Percentiles rank a stretch among this genome's conserved stretches.
Evolutionary conservation across 2,329 filamentous ascomycete species (phyloP).

Genomic region (Ramichloridium luteum): DNA sequence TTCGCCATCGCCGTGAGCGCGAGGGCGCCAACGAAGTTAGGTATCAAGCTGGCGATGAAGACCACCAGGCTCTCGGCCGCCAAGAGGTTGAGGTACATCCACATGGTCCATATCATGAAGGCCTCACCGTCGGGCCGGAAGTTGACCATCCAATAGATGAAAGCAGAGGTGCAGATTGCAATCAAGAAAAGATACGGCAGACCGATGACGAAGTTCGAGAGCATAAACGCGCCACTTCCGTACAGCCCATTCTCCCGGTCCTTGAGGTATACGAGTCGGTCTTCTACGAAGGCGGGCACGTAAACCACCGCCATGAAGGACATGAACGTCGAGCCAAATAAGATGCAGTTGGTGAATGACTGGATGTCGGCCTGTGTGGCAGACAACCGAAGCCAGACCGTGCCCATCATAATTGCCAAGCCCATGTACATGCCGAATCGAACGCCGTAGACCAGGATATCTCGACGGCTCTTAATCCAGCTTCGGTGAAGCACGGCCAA

Average conservation of each 20-base stretch:
- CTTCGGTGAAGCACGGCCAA: conserved; percentile 58
- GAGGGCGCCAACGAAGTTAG: conserved; percentile 62
- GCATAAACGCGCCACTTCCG: conserved; percentile 50
- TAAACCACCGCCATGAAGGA: conserved; percentile 51
- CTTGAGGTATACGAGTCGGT: conserved; percentile 55
- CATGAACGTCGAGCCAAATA: conserved; percentile 34
- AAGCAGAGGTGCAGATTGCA: conserved; percentile 55
- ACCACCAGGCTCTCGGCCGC: conserved; percentile 74
- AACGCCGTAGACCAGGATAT: conserved; percentile 66
- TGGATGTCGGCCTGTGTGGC: conserved; percentile 57
- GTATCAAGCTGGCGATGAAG: conserved; percentile 54
- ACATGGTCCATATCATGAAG: conserved; percentile 66
- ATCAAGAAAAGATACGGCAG: conserved; percentile 66
- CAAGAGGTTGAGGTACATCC: conserved; percentile 69
- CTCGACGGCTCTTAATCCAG: conserved; percentile 66
- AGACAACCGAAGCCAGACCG: conserved; percentile 60
- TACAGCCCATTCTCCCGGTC: conserved; percentile 52
- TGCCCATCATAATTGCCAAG: conserved; percentile 70
- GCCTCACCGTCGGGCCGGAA: conserved; percentile 50
- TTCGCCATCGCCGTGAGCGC: conserved; percentile 70
- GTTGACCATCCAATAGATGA: conserved; percentile 66
- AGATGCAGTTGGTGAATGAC: conserved; percentile 63
- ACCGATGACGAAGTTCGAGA: conserved; percentile 67
- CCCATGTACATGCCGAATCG: conserved; percentile 64
- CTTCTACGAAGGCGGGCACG: conserved; percentile 66